phyloP scores from a whole-genome alignment of 305 asterid genomes.

The Fraxinus sp. region DNA sequence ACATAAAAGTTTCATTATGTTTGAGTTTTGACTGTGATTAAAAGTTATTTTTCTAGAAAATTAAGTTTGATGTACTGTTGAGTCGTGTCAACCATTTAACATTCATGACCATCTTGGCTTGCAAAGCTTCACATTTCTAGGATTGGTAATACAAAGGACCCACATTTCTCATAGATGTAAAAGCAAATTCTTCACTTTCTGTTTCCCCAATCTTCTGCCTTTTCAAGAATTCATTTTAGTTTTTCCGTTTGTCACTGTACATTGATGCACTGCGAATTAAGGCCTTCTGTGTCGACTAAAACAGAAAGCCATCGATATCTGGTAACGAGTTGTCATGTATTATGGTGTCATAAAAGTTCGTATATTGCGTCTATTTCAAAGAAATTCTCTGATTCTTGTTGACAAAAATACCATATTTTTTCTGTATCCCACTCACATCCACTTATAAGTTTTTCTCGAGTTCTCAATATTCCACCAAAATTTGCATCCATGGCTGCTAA shows the following conservation, averaged over 20 bases:
- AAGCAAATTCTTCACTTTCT: background rate
- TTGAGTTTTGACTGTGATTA: background rate
- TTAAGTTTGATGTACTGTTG: background rate
- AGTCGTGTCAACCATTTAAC: background rate
- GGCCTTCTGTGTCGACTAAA: background rate
- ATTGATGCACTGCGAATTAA: background rate
- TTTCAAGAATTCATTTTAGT: background rate
- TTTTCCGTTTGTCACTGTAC: background rate
- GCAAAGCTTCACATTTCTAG: background rate
- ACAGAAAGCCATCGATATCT: background rate
- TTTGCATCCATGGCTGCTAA: slow-evolving; percentile 43
- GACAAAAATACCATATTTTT: background rate
- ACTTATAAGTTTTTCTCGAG: slow-evolving; percentile 4
- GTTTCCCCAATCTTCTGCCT: background rate
- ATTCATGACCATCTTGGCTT: background rate
- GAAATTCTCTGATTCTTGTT: slow-evolving; percentile 20
- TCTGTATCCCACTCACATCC: background rate
- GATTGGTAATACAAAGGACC: background rate
- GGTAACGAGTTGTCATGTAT: background rate
- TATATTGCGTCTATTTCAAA: slow-evolving; percentile 15
- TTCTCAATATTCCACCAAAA: slow-evolving; percentile 10
- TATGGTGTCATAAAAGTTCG: background rate
- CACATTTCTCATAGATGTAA: background rate
- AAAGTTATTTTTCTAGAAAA: background rate
- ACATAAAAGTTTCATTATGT: background rate